Conservation (phyloP, 2,329 filamentous ascomycete genomes). For the Microascus cirrosus region DNA sequence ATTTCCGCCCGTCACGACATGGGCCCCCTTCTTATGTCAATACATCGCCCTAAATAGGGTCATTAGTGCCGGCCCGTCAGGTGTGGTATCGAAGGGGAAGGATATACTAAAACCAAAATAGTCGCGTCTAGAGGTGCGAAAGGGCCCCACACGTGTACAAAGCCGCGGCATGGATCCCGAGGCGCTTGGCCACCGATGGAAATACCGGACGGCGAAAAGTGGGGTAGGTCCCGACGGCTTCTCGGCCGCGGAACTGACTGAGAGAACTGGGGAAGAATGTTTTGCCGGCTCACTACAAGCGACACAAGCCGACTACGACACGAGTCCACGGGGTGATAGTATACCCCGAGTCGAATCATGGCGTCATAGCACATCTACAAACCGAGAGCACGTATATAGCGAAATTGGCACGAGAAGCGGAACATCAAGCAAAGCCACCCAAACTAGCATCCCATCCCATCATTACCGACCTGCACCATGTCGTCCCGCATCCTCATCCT, state of each 20-base stretch:
- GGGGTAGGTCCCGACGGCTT: not conserved
- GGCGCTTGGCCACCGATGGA: not conserved
- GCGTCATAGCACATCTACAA: not conserved
- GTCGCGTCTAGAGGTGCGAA: too few species aligned
- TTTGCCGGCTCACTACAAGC: not conserved
- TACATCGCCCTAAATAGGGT: too few species aligned
- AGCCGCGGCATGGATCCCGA: not conserved
- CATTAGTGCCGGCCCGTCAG: too few species aligned
- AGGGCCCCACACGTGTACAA: too few species aligned
- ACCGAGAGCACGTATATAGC: not conserved
- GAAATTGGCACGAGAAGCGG: not conserved
- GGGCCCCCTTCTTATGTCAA: too few species aligned
- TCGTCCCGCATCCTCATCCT: conserved; percentile 18
- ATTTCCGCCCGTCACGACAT: too few species aligned
- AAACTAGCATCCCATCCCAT: not conserved
- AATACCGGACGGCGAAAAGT: not conserved
- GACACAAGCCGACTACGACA: not conserved
- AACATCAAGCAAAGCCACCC: not conserved
- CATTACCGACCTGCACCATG: not conserved
- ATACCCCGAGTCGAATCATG: not conserved
- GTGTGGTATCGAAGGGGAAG: too few species aligned
- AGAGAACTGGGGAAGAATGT: not conserved
- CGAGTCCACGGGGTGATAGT: not conserved
- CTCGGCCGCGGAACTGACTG: not conserved
- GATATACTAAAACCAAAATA: too few species aligned